Base-by-base conservation (phyloP, 2,329 filamentous ascomycete genomes). In the Torrubiella hemipterigena region DNA sequence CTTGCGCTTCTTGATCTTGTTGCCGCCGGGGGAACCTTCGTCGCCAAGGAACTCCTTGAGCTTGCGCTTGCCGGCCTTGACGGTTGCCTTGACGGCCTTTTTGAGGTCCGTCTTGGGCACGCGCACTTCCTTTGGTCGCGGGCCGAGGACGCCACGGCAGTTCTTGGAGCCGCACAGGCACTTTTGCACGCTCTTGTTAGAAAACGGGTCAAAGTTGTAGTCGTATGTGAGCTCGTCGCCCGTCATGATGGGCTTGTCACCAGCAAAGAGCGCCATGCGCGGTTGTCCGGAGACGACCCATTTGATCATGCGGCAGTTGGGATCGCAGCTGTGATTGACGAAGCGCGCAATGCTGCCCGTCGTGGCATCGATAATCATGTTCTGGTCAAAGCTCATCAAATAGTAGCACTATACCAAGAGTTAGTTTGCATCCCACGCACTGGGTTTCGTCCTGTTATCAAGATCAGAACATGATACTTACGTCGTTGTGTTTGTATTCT, bases 341-440 rank as follows among this genome's bases (percentile, higher is more conserved):
- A 98, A 98, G 34, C 91, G 81, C 47, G 91, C 89, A 56, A 96
- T 93, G 42, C 84, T 93, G 46, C 91, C 91, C 34, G 84, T 85
- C 17, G 87, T 95, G 20, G 89, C 91, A 60, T 98, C 91, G 42
- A 98, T 93, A 47, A 96, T 93, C 77, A 96, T 91, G 55, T 93
- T 91, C 55, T 95, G 86, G 50, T 96, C 87, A 51, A 96, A 95
- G 34, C 85, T 86, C 91, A 98, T 98, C 30, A 98, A 66, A 55
- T 98, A 98, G 56, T 94, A 96, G 57, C 86, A 94, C 83, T 94
- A 44, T 10, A 20, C 6, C 30, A 4, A 6, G 32, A 14, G 22
- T 38, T 33, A 33, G 35, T 44, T 31, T 38, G 25, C 28, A 15
- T 34, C 34, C 24, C 29, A 17, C 11, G 7, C 7, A 5, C 13